Percentiles rank a stretch among this genome's conserved stretches.
These are phyloP conservation scores for Brassica incana DNA, from an alignment of 345 rosid genomes.

Conservation along the genomic window DNA sequence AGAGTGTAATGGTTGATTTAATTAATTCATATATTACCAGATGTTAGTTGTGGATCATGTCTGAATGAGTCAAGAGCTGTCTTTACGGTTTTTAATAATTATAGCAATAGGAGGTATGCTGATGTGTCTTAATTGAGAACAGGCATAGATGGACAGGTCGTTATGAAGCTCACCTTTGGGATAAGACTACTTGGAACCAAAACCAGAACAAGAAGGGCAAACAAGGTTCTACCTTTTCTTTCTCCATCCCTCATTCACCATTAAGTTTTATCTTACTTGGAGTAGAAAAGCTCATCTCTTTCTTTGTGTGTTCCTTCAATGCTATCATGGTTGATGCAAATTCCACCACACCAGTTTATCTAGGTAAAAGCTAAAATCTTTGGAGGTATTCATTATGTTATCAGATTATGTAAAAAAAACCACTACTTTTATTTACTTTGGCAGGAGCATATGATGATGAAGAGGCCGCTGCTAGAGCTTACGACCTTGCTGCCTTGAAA, in stretches of 20 bases:
- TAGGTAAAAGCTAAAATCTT: constrained; percentile 62
- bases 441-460: constrained; percentile 99
- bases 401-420: constrained; percentile 6
- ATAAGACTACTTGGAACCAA: constrained; percentile 98
- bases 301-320: constrained; percentile 18
- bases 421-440: constrained; percentile 23
- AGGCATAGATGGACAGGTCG: constrained; percentile 99
- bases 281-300: constrained; percentile 39
- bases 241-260: neutral
- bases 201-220: constrained; percentile 98
- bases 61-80: neutral
- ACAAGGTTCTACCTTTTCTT: constrained; percentile 60
- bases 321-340: constrained; percentile 40
- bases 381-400: constrained; percentile 15
- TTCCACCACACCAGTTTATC: constrained; percentile 63
- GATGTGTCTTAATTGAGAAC: constrained; percentile 17
- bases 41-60: neutral
- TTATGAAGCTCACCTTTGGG: constrained; percentile 99
- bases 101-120: constrained; percentile 7
- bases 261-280: constrained; percentile 4
- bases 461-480: constrained; percentile 99
- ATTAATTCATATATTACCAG: neutral
- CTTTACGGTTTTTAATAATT: neutral
- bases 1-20: neutral
- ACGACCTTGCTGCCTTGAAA: constrained; percentile 96